Conservation (phyloP, 2,329 filamentous ascomycete genomes). For the Claviceps sp. region DNA sequence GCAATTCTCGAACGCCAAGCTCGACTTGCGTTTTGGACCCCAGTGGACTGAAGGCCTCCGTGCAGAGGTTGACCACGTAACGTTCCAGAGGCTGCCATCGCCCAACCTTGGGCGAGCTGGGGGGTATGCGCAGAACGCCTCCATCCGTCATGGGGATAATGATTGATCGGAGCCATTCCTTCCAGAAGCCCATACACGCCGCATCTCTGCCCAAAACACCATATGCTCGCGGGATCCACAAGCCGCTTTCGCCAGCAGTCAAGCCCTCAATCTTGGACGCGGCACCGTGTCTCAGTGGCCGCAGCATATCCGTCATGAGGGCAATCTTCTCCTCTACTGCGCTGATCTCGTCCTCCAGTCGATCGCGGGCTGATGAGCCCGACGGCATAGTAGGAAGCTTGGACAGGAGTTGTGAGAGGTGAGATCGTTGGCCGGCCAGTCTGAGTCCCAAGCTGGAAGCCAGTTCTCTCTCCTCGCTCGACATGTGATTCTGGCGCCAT, state of each 20-base stretch:
- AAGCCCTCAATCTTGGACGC: constrained; percentile 95
- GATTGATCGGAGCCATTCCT: constrained; percentile 91
- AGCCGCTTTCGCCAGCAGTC: constrained; percentile 85
- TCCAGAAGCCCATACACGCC: constrained; percentile 84
- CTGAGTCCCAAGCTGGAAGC: constrained; percentile 84
- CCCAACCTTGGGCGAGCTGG: constrained; percentile 80
- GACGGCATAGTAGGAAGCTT: constrained; percentile 69
- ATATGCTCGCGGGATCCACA: constrained; percentile 91
- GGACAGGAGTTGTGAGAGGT: constrained; percentile 76
- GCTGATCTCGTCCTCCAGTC: constrained; percentile 86
- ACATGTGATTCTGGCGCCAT: constrained; percentile 80
- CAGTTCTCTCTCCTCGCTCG: constrained; percentile 77
- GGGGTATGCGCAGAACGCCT: constrained; percentile 64
- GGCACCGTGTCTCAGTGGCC: constrained; percentile 83
- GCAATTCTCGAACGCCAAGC: constrained; percentile 74
- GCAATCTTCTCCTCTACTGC: constrained; percentile 93
- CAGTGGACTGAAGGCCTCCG: constrained; percentile 83
- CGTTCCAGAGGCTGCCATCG: constrained; percentile 93
- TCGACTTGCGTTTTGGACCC: constrained; percentile 94
- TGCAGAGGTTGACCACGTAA: constrained; percentile 94
- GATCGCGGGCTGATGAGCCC: constrained; percentile 68
- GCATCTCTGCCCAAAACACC: constrained; percentile 79
- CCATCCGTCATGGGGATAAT: constrained; percentile 94
- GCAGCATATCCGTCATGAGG: constrained; percentile 89
- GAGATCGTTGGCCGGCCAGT: constrained; percentile 74